These are phyloP conservation scores for Aspergillus pseudoglaucus DNA, from an alignment of 2,329 filamentous ascomycete genomes.

Conservation along the genomic window DNA sequence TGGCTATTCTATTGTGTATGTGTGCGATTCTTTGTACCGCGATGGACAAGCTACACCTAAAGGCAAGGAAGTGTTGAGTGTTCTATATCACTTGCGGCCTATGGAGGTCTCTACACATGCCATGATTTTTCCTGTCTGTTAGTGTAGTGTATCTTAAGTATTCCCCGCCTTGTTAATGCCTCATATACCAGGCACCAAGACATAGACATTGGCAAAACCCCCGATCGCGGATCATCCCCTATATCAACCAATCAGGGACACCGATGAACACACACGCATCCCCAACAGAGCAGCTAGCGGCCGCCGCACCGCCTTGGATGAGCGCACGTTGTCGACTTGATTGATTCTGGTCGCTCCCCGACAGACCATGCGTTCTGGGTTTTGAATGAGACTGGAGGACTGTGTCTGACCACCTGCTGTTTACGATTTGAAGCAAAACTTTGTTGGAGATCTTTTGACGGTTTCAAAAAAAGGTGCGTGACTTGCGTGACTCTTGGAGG, in stretches of 20 bases:
- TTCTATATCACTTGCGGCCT: too few relatives aligned
- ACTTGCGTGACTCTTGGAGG: neutral
- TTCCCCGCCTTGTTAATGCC: too few relatives aligned
- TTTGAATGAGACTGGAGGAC: constrained; percentile 14
- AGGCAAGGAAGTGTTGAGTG: too few relatives aligned
- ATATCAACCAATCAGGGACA: neutral
- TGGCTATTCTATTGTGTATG: too few relatives aligned
- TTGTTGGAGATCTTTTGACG: constrained; percentile 1
- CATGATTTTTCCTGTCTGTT: too few relatives aligned
- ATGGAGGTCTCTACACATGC: too few relatives aligned
- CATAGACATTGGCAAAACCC: neutral
- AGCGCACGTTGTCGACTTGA: constrained; percentile 5
- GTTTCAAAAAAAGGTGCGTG: neutral
- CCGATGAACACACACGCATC: neutral
- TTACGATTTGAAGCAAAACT: constrained; percentile 1
- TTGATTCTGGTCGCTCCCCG: constrained; percentile 1
- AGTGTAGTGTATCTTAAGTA: too few relatives aligned
- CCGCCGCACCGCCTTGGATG: neutral
- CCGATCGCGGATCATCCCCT: neutral
- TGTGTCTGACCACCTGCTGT: constrained; percentile 1
- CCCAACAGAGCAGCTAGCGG: neutral
- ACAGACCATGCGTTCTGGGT: constrained; percentile 14
- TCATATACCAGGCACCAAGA: neutral
- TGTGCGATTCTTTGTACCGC: too few relatives aligned
- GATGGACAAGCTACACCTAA: too few relatives aligned